Evolutionary conservation across 495 filamentous ascomycete genomes (phyloP), one percentile per base, ranked within the genome.

Genomic region (Bombardia bombarda): DNA sequence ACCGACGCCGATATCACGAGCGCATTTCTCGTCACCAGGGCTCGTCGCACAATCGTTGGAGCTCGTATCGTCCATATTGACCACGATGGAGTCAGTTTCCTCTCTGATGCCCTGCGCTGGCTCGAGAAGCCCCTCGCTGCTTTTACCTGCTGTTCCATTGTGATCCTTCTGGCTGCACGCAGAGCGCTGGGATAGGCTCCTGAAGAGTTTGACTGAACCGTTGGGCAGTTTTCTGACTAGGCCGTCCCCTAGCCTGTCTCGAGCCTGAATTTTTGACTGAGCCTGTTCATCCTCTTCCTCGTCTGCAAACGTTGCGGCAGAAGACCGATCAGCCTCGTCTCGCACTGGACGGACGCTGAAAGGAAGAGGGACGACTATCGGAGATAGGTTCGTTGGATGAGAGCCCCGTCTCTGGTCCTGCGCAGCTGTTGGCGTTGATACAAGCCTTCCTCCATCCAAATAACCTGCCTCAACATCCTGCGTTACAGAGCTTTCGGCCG

Each of bases 231-330:
- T 63, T 28, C 70, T 71, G 3, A 66, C 56, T 16, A 66, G 21
- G 1, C 54, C 63, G 3, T 54, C 49, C 25, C 47, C 47, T 24
- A 49, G 54, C 38, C 34, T 49, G 25, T 53, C 23, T 10, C 39
- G 58, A 6, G 17, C 14, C 30, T 7, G 40, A 3, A 24, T 10
- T 32, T 36, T 40, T 2, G 58, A 50, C 20, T 36, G 24, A 47
- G 42, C 4, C 37, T 41, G 5, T 7, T 40, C 46, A n/a, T 63
- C 57, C 38, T 63, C 65, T 3, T 67, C 66, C 30, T 71, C 70
- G 45, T 80, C 81, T 9, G 75, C 77, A 59, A 77, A 73, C 6
- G 80, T 78, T 33, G 75, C 82, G 17, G 79, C 62, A 7, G 82
- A 85, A 17, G 78, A 78, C 16, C 64, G 53, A 32, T 75, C 75